A percentile compares a stretch with the other conserved stretches of the same genome.
These are phyloP conservation scores for Maudiozyma bulderi DNA, from an alignment of 805 yeast genomes.

Conservation along the genomic window DNA sequence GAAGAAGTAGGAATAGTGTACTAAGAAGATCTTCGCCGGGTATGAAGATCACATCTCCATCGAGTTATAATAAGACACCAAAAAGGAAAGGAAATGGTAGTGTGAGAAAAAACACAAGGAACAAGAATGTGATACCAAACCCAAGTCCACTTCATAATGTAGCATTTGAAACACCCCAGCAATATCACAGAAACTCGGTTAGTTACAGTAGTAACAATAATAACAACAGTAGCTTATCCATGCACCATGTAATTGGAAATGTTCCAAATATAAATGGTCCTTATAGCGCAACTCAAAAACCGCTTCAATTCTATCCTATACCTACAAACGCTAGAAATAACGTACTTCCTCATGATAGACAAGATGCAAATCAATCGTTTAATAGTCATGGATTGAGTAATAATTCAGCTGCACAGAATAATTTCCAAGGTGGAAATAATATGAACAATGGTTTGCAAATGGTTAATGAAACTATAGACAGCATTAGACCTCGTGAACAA, in stretches of 20 bases:
- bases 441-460: background rate
- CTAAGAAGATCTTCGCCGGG: slow-evolving; percentile 26
- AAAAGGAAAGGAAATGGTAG: slow-evolving; percentile 14
- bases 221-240: background rate
- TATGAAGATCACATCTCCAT: slow-evolving; percentile 26
- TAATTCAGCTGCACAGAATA: no score
- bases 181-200: slow-evolving; percentile 4
- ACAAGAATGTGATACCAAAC: slow-evolving; percentile 7
- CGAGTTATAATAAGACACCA: slow-evolving; percentile 29
- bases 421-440: background rate
- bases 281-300: slow-evolving; percentile 26
- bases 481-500: background rate
- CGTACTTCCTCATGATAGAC: background rate
- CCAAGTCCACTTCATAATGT: slow-evolving; percentile 28
- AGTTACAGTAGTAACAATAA: background rate
- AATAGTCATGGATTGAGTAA: background rate
- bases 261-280: background rate
- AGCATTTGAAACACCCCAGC: slow-evolving; percentile 28
- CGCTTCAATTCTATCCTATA: slow-evolving; percentile 25
- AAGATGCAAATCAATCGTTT: background rate
- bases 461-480: background rate
- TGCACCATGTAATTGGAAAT: background rate
- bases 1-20: slow-evolving; percentile 31
- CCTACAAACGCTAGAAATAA: slow-evolving; percentile 12
- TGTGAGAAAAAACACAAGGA: slow-evolving; percentile 7